These are phyloP conservation scores for Aspergillus eucalypticola DNA, from an alignment of 2,329 filamentous ascomycete genomes.

Conservation along the genomic window DNA sequence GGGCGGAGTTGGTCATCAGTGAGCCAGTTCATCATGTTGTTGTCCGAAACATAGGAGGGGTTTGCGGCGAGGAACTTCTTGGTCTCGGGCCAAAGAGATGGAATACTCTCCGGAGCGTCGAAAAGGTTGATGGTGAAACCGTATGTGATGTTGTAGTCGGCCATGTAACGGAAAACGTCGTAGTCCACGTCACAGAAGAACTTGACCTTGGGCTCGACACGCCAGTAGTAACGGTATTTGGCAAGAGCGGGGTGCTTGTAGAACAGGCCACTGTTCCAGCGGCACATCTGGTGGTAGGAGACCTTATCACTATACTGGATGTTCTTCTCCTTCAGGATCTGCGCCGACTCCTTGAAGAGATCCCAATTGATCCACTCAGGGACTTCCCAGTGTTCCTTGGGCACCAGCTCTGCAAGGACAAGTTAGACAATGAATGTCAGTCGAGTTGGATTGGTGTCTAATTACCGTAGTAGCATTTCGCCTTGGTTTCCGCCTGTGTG, in stretches of 20 bases:
- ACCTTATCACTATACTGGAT: constrained; percentile 88
- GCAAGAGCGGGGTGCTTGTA: constrained; percentile 90
- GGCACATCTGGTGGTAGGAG: constrained; percentile 98
- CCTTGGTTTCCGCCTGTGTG: constrained; percentile 81
- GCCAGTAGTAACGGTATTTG: constrained; percentile 91
- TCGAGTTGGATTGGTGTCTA: not conserved
- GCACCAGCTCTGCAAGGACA: constrained; percentile 70
- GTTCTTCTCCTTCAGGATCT: constrained; percentile 76
- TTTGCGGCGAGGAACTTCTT: constrained; percentile 84
- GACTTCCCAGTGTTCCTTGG: constrained; percentile 90
- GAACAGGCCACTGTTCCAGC: constrained; percentile 98
- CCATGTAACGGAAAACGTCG: constrained; percentile 97
- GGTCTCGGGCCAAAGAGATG: constrained; percentile 93
- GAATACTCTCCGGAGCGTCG: constrained; percentile 83
- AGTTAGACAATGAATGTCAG: not conserved
- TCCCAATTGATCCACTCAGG: constrained; percentile 91
- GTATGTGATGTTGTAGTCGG: constrained; percentile 97
- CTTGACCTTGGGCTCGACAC: constrained; percentile 96
- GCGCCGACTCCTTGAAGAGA: constrained; percentile 79
- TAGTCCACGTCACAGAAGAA: constrained; percentile 99
- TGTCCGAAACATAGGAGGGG: constrained; percentile 74
- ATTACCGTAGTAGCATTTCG: constrained; percentile 79
- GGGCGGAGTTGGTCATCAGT: constrained; percentile 75
- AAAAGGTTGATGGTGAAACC: constrained; percentile 98
- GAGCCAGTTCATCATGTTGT: constrained; percentile 87